Evolutionary conservation across 83 land plant genomes (phyloP).

Genomic region (Larix sibirica): DNA sequence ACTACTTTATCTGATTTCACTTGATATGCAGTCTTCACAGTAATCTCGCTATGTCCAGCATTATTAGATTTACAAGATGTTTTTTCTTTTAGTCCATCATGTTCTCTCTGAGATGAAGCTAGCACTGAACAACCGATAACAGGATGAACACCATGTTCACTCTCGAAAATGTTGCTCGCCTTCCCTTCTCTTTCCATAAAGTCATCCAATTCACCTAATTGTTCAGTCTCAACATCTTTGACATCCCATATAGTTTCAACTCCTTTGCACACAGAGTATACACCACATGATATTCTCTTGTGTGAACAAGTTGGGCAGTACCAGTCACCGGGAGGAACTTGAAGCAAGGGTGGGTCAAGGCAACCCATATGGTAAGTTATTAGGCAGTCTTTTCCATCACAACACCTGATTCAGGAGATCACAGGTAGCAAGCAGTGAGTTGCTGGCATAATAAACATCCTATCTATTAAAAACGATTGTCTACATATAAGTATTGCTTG

Average conservation of each 20-base stretch:
- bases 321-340: constrained; percentile 62
- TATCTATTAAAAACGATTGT: no score
- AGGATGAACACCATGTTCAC: not conserved
- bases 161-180: not conserved
- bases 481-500: not conserved
- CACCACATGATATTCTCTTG: constrained; percentile 45
- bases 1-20: not conserved
- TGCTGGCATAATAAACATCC: no score
- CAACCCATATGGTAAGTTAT: constrained; percentile 72
- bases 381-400: constrained; percentile 73
- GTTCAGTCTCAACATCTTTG: constrained; percentile 30
- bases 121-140: not conserved
- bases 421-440: no score
- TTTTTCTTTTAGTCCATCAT: not conserved
- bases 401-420: constrained; percentile 43
- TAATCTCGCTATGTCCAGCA: not conserved
- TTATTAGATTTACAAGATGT: not conserved
- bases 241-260: constrained; percentile 72
- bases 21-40: not conserved
- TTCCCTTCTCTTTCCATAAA: not conserved
- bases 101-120: not conserved
- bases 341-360: constrained; percentile 65
- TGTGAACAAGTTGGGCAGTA: constrained; percentile 57
- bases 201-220: not conserved
- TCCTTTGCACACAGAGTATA: constrained; percentile 46